Evolutionary conservation across 208 protist species (phyloP).

Genomic region (Trypanosoma grayi): DNA sequence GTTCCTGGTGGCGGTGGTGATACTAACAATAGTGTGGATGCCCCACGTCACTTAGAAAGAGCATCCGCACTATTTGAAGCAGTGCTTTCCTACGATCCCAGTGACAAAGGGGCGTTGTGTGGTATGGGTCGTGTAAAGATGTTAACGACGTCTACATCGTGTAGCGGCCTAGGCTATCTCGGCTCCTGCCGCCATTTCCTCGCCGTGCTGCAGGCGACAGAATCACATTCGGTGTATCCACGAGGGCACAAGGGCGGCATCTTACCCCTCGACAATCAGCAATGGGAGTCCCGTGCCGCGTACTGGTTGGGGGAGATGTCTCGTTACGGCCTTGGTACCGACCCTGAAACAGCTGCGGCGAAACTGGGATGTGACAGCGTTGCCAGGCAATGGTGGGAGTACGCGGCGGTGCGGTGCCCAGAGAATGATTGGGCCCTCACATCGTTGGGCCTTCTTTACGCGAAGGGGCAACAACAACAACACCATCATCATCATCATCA

Average conservation of each 20-base stretch:
- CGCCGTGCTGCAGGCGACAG: background rate
- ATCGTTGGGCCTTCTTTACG: constrained; percentile 24
- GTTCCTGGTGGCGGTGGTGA: too few relatives aligned
- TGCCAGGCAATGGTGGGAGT: constrained; percentile 18
- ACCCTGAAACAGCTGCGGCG: background rate
- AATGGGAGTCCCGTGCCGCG: constrained; percentile 15
- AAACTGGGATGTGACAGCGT: background rate
- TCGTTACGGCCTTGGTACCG: background rate
- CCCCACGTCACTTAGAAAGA: constrained; percentile 22
- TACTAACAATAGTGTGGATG: background rate
- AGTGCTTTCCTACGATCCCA: constrained; percentile 36
- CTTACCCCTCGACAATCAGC: background rate
- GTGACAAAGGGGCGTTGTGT: constrained; percentile 47
- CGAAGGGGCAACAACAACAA: background rate
- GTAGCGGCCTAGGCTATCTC: background rate
- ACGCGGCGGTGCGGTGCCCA: constrained; percentile 22
- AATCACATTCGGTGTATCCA: background rate
- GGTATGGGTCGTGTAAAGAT: constrained; percentile 48
- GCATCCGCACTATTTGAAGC: constrained; percentile 41
- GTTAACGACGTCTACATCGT: constrained; percentile 17
- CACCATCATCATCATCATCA: background rate
- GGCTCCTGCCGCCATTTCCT: background rate
- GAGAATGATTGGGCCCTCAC: constrained; percentile 51
- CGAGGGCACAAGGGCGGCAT: background rate
- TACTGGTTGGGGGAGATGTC: constrained; percentile 13